Evolutionary conservation across 2,329 filamentous ascomycete species (phyloP), one percentile per base, ranked within the genome.

Genomic region (Alternaria viburni): DNA sequence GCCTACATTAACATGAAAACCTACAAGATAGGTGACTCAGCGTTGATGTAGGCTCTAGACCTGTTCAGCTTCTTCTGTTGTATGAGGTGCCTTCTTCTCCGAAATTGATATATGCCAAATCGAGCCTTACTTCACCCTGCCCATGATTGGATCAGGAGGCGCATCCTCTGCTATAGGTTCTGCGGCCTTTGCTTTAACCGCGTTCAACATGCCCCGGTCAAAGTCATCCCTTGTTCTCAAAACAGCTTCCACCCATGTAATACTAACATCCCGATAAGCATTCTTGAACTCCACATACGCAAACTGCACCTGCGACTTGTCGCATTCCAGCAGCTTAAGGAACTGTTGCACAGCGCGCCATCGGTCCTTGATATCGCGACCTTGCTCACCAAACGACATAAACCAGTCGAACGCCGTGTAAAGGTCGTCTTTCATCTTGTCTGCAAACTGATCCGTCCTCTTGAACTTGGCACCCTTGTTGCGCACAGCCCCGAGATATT

Each of bases 221-320:
- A 97, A 98, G 82, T 99, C 96, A 80, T 99, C 96, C 70, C 96
- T 86, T 2, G 89, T 86, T 69, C 94, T 87, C 67, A 99, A 78
- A 51, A 97, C 95, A 7, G 92, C 91, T 84, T 99, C 96, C 8
- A 99, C 93, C 96, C 96, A 99, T 49, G 90, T 91, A 62, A 98
- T 90, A 79, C 96, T 93, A 77, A 98, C 84, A 81, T 99, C 96
- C 92, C 95, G 97, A 80, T 97, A 97, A 49, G 88, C 86, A 43
- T 82, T 83, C 85, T 97, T 98, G 83, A 99, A 95, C 6, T 84
- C 83, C 71, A 91, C 91, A 75, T 97, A 98, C 1, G 92, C 89
- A 55, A 91, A 88, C 15, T 93, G 89, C 1, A 97, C 85, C 23
- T 84, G 85, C 54, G 90, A 90, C 76, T 96, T 93, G 28, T 90